Percentiles rank a stretch among this genome's conserved stretches.
Evolutionary conservation across 106 monocot genomes (phyloP).

Genomic region (Narthecium ossifragum): DNA sequence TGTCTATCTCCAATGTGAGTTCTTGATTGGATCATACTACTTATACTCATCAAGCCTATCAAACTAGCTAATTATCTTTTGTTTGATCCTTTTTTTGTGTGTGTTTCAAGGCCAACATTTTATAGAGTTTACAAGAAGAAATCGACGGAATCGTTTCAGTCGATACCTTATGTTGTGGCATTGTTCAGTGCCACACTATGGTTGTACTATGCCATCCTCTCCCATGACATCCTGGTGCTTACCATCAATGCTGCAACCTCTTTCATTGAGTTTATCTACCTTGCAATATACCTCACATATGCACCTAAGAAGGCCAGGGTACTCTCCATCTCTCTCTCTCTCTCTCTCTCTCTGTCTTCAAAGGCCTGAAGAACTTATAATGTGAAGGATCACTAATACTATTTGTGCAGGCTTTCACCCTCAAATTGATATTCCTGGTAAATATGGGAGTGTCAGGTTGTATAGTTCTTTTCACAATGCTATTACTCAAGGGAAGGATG

Average conservation of each 20-base stretch:
- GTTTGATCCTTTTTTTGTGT: too few relatives aligned
- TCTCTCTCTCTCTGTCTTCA: background rate
- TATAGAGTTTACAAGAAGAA: constrained; percentile 41
- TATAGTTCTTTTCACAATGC: constrained; percentile 9
- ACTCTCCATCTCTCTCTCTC: constrained; percentile 1
- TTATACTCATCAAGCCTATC: background rate
- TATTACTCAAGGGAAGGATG: constrained; percentile 9
- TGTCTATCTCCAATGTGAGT: constrained; percentile 4
- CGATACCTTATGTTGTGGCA: constrained; percentile 35
- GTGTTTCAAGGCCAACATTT: constrained; percentile 36
- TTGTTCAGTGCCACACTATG: constrained; percentile 41
- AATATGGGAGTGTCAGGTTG: constrained; percentile 20
- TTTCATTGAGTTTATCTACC: constrained; percentile 30
- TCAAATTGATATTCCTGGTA: constrained; percentile 23
- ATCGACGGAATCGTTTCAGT: constrained; percentile 42
- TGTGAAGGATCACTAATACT: background rate
- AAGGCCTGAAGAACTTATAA: background rate
- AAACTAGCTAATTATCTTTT: background rate
- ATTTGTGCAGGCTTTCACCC: constrained; percentile 17
- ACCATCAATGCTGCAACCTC: constrained; percentile 33
- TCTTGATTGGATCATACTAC: background rate
- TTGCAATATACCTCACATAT: constrained; percentile 36
- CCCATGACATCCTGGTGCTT: constrained; percentile 20
- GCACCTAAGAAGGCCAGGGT: constrained; percentile 39
- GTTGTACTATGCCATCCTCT: constrained; percentile 38